Evolutionary conservation across 805 yeast genomes (phyloP).

Genomic region (Saccharomycopsis selenospora): DNA sequence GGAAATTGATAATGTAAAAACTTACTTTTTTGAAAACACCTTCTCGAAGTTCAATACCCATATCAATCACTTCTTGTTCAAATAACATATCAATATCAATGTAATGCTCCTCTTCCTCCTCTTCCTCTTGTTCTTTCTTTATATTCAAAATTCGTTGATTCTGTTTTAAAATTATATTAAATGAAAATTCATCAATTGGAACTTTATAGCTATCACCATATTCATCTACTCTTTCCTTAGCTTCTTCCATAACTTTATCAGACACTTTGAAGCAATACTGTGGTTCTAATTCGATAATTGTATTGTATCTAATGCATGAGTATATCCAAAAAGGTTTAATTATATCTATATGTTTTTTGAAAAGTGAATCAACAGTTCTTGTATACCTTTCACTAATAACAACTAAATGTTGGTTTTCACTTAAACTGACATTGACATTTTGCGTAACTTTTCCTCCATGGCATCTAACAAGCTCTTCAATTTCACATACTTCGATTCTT

Average conservation of each 20-base stretch:
- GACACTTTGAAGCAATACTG: slow-evolving; percentile 43
- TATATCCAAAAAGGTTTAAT: slow-evolving; percentile 65
- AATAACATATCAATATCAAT: slow-evolving; percentile 3
- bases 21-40: slow-evolving; percentile 2
- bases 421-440: slow-evolving; percentile 26
- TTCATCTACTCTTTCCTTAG: slow-evolving; percentile 40
- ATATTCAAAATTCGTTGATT: slow-evolving; percentile 4
- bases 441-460: slow-evolving; percentile 46
- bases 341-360: slow-evolving; percentile 49
- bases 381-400: slow-evolving; percentile 36
- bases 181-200: slow-evolving; percentile 25
- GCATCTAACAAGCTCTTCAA: slow-evolving; percentile 34
- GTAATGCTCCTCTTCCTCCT: background rate
- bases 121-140: background rate
- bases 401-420: slow-evolving; percentile 22
- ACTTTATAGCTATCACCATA: slow-evolving; percentile 57
- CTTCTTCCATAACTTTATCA: slow-evolving; percentile 24
- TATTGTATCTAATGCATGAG: slow-evolving; percentile 45
- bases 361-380: slow-evolving; percentile 32
- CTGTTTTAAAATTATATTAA: slow-evolving; percentile 22
- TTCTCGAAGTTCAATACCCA: background rate
- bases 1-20: slow-evolving; percentile 2
- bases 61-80: background rate
- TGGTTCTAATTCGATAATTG: slow-evolving; percentile 52
- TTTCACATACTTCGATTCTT: slow-evolving; percentile 30